phyloP scores from a whole-genome alignment of 106 monocot species.

The Xerophyta viscosa region DNA sequence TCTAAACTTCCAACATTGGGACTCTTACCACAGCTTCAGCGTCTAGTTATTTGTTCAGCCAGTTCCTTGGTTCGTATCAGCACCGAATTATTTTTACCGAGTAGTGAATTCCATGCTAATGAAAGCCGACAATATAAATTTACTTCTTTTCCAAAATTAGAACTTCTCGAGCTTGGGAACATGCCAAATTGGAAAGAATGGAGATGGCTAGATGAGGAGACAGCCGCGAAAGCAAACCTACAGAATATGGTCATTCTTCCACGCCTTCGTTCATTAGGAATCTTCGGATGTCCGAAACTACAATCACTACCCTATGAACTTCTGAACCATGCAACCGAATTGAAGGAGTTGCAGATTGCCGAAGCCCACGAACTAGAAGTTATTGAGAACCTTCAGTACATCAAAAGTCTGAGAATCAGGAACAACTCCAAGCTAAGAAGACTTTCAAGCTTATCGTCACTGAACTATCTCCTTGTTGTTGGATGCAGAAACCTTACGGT shows the following conservation, averaged over 20 bases:
- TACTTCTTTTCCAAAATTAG: slow-evolving; percentile 2
- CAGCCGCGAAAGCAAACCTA: not conserved
- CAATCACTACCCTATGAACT: not conserved
- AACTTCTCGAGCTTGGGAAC: not conserved
- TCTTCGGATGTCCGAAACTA: not conserved
- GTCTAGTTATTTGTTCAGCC: no score
- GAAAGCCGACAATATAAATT: not conserved
- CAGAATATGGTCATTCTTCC: not conserved
- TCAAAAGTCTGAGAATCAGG: not conserved
- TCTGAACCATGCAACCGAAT: not conserved
- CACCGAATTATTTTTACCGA: slow-evolving; percentile 14
- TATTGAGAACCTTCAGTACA: not conserved
- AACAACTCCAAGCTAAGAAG: no score
- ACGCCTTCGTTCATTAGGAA: not conserved
- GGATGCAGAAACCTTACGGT: no score
- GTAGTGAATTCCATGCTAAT: not conserved
- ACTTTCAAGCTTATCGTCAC: no score
- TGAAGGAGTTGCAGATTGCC: not conserved
- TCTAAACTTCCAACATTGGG: no score
- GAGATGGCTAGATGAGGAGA: not conserved
- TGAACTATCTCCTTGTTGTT: no score
- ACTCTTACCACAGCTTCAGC: no score
- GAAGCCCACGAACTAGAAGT: not conserved
- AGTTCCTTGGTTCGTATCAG: slow-evolving; percentile 5
- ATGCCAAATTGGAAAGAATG: not conserved